These are phyloP conservation scores for Hibiscus tridactylites DNA, from an alignment of 345 rosid species.

Conservation along the genomic window DNA sequence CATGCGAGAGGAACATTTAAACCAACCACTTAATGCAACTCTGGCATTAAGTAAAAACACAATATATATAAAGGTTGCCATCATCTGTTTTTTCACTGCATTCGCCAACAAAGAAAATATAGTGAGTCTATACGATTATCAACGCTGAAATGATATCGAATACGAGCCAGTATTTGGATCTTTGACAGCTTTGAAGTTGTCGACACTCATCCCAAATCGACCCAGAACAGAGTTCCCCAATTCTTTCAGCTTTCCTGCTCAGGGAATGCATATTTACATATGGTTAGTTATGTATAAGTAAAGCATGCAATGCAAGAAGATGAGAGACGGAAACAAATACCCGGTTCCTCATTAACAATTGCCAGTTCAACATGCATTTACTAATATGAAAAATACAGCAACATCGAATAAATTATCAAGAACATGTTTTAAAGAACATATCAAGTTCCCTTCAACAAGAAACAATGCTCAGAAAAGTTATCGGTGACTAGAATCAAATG, in stretches of 20 bases:
- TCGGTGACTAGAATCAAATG: neutral
- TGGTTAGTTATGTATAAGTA: neutral
- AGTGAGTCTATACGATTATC: neutral
- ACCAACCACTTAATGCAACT: neutral
- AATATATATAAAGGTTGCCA: neutral
- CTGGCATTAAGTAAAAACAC: neutral
- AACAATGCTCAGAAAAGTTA: neutral
- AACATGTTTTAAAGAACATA: neutral
- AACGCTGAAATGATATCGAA: constrained; percentile 67
- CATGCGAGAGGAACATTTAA: neutral
- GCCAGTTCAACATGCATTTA: neutral
- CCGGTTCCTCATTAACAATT: too few species aligned
- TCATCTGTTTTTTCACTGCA: neutral
- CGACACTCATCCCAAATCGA: constrained; percentile 82
- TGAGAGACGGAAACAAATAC: too few species aligned
- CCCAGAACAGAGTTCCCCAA: constrained; percentile 82
- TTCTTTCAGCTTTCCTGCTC: constrained; percentile 81
- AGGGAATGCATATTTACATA: neutral
- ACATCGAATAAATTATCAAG: neutral
- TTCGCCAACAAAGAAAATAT: neutral
- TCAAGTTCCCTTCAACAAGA: neutral
- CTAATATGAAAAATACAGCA: neutral
- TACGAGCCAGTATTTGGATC: constrained; percentile 94
- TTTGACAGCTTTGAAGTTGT: constrained; percentile 90
- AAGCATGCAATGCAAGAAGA: neutral